Evolutionary conservation across 2,329 filamentous ascomycete genomes (phyloP), one percentile per base, ranked within the genome.

Genomic region (Coniosporium tulheliwenetii): DNA sequence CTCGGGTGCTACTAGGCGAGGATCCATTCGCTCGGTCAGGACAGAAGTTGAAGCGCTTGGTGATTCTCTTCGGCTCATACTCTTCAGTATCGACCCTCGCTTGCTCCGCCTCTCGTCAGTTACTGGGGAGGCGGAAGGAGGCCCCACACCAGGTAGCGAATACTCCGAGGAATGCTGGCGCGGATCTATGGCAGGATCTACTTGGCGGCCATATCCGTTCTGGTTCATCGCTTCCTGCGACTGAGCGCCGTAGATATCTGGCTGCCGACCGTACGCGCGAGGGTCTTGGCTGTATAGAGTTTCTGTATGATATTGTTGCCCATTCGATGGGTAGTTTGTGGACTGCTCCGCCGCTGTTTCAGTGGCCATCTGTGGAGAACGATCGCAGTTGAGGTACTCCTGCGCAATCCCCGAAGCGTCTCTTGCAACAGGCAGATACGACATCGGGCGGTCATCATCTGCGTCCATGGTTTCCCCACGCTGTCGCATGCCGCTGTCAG

Each of bases 91-190:
- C 7, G 19, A 26, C 19, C 19, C 19, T 60, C 41, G 56, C 61
- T 10, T 45, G 49, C 8, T 56, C 57, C 14, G 60, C 58, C 2
- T 54, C 53, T 16, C 19, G 7, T 26, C 19, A 26, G 64, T 60
- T 10, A 64, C 57, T 8, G 49, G 42, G 12, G 36, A 37, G 29
- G 41, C 37, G 29, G 41, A 37, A 7, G 58, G 55, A 10, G 60
- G 59, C 5, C 53, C 61, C 13, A 60, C 56, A 2, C 58, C 57
- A 8, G 58, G 51, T 10, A 59, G 45, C 8, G 62, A 55, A 43
- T 58, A 61, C 37, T 67, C 63, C n/a, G 52, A 56, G 10, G 55
- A 55, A 13, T 63, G 62, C 1, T 61, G 53, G 30, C 61, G 61
- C 10, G 67, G 60, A 37, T 48, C 41, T 32, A 44, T 45, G 8